A percentile compares a stretch with the other conserved stretches of the same genome.
These are phyloP conservation scores for Candida dajiaensis DNA, from an alignment of 805 yeast species.

Conservation along the genomic window DNA sequence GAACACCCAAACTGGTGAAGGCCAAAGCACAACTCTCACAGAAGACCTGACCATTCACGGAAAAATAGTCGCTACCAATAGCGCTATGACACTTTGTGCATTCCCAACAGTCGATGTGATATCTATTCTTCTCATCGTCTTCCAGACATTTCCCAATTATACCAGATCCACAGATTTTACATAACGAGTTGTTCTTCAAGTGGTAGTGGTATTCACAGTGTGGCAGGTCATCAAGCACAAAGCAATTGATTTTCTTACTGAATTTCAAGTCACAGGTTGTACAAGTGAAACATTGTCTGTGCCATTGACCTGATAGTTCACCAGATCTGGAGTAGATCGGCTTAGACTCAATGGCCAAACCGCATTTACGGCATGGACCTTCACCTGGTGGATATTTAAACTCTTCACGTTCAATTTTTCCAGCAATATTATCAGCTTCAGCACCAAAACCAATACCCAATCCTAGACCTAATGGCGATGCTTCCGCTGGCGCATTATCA, in stretches of 20 bases:
- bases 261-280: slow-evolving; percentile 52
- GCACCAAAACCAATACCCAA: not conserved
- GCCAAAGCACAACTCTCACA: slow-evolving; percentile 38
- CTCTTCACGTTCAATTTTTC: slow-evolving; percentile 1
- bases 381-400: slow-evolving; percentile 47
- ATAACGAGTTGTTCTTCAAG: slow-evolving; percentile 64
- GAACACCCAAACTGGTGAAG: slow-evolving; percentile 2
- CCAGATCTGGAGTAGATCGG: slow-evolving; percentile 78
- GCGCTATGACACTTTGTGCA: slow-evolving; percentile 54
- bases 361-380: slow-evolving; percentile 82
- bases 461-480: not conserved
- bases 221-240: slow-evolving; percentile 74
- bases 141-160: slow-evolving; percentile 91
- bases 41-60: slow-evolving; percentile 40
- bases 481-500: not conserved
- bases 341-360: slow-evolving; percentile 46
- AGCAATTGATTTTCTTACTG: slow-evolving; percentile 58
- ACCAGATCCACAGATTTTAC: slow-evolving; percentile 64
- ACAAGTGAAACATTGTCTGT: slow-evolving; percentile 79
- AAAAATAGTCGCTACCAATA: slow-evolving; percentile 51
- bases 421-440: not conserved
- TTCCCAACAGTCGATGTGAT: slow-evolving; percentile 67
- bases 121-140: slow-evolving; percentile 61
- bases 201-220: slow-evolving; percentile 80
- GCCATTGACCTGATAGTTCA: slow-evolving; percentile 93